These are phyloP conservation scores for Geranomyces variabilis DNA, from an alignment of 192 early-diverging fungal genomes.

Conservation along the genomic window DNA sequence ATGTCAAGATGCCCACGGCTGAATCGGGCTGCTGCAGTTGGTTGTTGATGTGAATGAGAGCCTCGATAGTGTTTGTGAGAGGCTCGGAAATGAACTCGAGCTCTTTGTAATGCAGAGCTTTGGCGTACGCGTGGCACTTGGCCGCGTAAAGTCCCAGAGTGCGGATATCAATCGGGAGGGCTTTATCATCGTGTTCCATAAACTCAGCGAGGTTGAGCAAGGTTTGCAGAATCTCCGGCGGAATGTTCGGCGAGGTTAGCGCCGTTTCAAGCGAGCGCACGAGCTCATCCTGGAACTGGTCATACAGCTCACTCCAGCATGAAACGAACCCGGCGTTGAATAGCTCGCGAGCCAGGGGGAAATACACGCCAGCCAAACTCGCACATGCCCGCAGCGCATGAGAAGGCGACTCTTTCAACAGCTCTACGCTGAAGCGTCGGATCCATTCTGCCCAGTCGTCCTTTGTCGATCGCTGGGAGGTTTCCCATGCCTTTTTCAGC, in stretches of 20 bases:
- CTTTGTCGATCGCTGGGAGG: slow-evolving; percentile 80
- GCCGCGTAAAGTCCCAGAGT: slow-evolving; percentile 86
- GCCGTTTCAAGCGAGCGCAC: slow-evolving; percentile 81
- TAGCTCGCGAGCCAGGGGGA: slow-evolving; percentile 79
- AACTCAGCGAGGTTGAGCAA: slow-evolving; percentile 95
- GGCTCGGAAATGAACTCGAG: slow-evolving; percentile 86
- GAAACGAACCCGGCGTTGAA: slow-evolving; percentile 98
- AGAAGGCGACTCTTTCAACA: slow-evolving; percentile 95
- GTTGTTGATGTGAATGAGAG: slow-evolving; percentile 92
- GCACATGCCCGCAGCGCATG: slow-evolving; percentile 91
- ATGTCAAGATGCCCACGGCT: slow-evolving; percentile 89
- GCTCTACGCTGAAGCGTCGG: slow-evolving; percentile 81
- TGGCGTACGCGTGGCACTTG: slow-evolving; percentile 94
- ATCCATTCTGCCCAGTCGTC: slow-evolving; percentile 99
- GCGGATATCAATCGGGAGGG: slow-evolving; percentile 89
- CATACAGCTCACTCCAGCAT: slow-evolving; percentile 91
- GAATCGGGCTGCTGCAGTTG: slow-evolving; percentile 95
- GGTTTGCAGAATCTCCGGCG: slow-evolving; percentile 89
- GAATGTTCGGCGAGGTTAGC: slow-evolving; percentile 76
- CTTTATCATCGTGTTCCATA: slow-evolving; percentile 98
- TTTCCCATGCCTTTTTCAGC: slow-evolving; percentile 85
- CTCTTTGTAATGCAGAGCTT: slow-evolving; percentile 98
- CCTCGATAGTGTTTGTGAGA: slow-evolving; percentile 82
- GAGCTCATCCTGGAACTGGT: slow-evolving; percentile 89
- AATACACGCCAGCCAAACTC: slow-evolving; percentile 76